Base-by-base conservation (phyloP, 352 stramenopile species). In the Globisporangium recalcitrans region DNA sequence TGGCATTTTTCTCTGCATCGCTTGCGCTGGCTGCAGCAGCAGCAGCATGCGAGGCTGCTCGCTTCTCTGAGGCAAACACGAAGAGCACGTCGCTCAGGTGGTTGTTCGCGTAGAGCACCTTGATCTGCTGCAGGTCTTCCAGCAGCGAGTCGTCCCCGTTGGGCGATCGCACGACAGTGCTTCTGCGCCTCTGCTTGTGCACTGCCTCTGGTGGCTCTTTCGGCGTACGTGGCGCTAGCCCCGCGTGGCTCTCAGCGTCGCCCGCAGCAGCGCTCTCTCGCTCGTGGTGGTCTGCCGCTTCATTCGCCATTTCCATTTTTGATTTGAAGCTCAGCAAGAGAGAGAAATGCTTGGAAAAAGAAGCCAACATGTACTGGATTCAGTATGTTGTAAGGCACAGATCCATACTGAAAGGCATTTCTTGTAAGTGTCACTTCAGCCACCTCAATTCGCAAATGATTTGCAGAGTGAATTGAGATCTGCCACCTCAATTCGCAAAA, bases 71-170 rank as follows among this genome's bases (percentile, higher is more conserved):
- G 3, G 85, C 74, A 64, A 92, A 92, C 27, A 91, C 62, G 52
- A 95, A 91, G 22, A 91, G 56, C 27, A 91, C 82, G 56, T 95
- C 85, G 58, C 85, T 95, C 22, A 93, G 59, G 59, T 91, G 74
- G 63, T 79, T 82, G 68, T 76, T 91, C 1, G 70, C 82, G 63
- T 80, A 95, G 27, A 95, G 68, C 14, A 59, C 57, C 47, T 75
- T 75, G 31, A 92, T 61, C 60, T 79, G 69, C 47, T 80, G 75
- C 65, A 90, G 52, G 54, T 91, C 82, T 22, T 72, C 59, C 47
- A 74, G 62, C 10, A 90, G 62, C 34, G 74, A 52, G 22, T 67
- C 61, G 51, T 72, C 61, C 4, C 54, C 67, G 5, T 9, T 29
- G 5, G 11, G 26, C 1, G 60, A 52, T 16, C 31, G 36, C 13